phyloP scores from a whole-genome alignment of 176 grass and related monocot species.

The Panicum miliaceum region DNA sequence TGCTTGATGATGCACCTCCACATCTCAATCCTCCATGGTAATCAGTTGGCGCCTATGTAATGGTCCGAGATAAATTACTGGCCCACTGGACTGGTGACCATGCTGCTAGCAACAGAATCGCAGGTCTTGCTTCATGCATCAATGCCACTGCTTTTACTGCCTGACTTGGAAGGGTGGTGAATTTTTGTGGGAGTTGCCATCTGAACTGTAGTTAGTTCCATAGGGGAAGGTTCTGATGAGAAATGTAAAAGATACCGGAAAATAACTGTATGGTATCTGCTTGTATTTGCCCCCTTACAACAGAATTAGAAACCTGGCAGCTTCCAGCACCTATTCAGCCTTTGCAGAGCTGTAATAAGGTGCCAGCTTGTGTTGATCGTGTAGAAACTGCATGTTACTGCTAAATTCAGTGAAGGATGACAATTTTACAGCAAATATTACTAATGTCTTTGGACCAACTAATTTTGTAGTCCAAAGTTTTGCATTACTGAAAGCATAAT shows the following conservation, averaged over 20 bases:
- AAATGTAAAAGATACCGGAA: neutral
- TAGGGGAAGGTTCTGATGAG: neutral
- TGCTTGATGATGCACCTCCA: slow-evolving; percentile 15
- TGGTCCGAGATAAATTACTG: neutral
- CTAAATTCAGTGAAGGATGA: neutral
- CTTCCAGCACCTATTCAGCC: neutral
- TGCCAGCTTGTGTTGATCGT: neutral
- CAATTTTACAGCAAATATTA: neutral
- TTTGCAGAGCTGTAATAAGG: neutral
- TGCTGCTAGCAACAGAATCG: slow-evolving; percentile 1
- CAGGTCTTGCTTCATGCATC: neutral
- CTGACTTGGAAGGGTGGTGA: neutral
- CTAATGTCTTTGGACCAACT: neutral
- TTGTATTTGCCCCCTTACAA: slow-evolving; percentile 6
- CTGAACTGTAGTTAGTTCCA: slow-evolving; percentile 12
- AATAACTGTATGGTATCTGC: neutral
- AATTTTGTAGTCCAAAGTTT: neutral
- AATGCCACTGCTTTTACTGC: slow-evolving; percentile 1
- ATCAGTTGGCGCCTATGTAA: neutral
- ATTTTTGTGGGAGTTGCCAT: neutral
- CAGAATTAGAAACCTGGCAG: neutral
- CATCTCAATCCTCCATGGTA: neutral
- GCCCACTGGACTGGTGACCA: neutral
- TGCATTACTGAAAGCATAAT: too few species aligned
- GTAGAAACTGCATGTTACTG: neutral